These are phyloP conservation scores for Gaeumannomyces sp. DNA, from an alignment of 2,329 filamentous ascomycete genomes.

Conservation along the genomic window DNA sequence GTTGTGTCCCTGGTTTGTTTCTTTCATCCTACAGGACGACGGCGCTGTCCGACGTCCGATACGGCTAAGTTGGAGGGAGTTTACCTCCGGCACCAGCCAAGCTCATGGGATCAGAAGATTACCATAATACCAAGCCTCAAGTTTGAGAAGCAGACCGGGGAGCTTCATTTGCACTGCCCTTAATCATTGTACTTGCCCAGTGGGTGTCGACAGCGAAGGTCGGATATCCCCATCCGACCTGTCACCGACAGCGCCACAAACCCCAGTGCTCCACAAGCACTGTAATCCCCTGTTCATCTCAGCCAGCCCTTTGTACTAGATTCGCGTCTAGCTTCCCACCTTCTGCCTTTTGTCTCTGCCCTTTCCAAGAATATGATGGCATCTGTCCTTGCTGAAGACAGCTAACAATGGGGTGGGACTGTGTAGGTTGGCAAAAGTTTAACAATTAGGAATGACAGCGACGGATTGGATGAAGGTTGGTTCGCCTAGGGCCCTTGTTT, in stretches of 20 bases:
- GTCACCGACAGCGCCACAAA: neutral
- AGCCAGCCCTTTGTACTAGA: neutral
- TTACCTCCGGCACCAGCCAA: neutral
- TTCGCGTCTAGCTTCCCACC: too few species aligned
- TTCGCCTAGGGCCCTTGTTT: neutral
- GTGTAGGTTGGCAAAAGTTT: neutral
- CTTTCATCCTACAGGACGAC: neutral
- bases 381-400: neutral
- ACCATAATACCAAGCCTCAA: neutral
- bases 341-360: neutral
- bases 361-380: neutral
- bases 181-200: too few species aligned
- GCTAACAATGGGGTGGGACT: neutral
- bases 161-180: too few species aligned
- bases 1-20: neutral
- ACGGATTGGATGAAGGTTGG: constrained; percentile 7
- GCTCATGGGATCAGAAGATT: neutral
- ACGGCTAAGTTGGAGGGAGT: neutral
- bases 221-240: too few species aligned
- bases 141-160: too few species aligned
- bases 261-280: neutral
- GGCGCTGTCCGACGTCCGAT: neutral
- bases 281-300: neutral
- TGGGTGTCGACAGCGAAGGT: too few species aligned
- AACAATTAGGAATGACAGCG: constrained; percentile 1